Base-by-base conservation (phyloP, 352 stramenopile genomes). In the Elongisporangium anandrum region DNA sequence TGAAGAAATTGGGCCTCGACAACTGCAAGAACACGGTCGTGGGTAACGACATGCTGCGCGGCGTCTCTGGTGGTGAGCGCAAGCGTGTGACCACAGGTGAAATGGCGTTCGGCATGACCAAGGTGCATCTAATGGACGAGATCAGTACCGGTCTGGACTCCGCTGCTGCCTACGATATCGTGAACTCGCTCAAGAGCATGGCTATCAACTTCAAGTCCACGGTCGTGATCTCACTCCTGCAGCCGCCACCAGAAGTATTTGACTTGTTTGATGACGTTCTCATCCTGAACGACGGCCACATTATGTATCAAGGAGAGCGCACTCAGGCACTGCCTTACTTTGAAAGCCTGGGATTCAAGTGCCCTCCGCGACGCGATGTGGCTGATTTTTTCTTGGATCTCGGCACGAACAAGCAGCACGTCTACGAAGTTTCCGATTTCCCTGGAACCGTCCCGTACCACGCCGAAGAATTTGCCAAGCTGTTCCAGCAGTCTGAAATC, bases 181-280 rank as follows among this genome's bases (percentile, higher is more conserved):
- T 82, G 12, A 75, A 68, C 26, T 70, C 69, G 24, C 64, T 85
- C 12, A 69, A 70, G 24, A 77, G 65, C 21, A 56, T 87, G 17
- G 74, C 79, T 3, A 26, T 75, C 12, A 72, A 72, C 19, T 75
- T 93, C 47, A 73, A 77, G 38, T 60, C 64, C 20, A 90, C 79
- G 16, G 56, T 81, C 19, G 79, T 94, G 13, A 68, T 97, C 15
- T 89, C 87, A 7, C 65, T 98, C 17, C 65, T 97, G 22, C 79
- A 98, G 70, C 94, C 94, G n/a, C 77, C 94, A 19, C 95, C 95
- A 2, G 94, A 98, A 65, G 92, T 96, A 15, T 97, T 96, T 50
- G 83, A 84, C 16, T 71, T 98, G 17, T 98, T 98, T 63, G 95
- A 98, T 69, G 87, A 98, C 50, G 69, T 98, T 3, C 79, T 98